Evolutionary conservation across 179 eudicot species (phyloP), one percentile per base, ranked within the genome.

Genomic region (Sideroxylon spinosum): DNA sequence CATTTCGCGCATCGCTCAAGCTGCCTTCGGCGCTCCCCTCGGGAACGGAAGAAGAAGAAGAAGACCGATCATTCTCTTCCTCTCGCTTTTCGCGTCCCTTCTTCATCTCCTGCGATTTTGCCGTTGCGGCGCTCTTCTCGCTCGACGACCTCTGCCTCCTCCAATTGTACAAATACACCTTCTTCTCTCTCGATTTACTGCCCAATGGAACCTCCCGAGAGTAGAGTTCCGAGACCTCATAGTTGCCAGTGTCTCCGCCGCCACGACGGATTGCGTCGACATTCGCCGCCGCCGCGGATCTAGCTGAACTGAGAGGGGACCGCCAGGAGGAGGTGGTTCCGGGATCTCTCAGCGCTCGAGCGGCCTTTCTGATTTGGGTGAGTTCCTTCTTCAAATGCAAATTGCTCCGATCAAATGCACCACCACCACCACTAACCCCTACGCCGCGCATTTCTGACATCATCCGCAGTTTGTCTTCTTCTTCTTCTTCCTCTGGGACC

Each of bases 241-340:
- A n/a, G 8, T 13, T 16, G 8, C 9, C 75, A 50, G 7, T 25
- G 44, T 52, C 20, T 46, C 53, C 73, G 2, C 73, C 56, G 69
- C 52, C 25, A 1, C 75, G 44, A 3, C 16, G 65, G 53, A 64
- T 77, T 57, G 60, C 68, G 76, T 74, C 75, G 77, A 71, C 70
- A 20, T n/a, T 57, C 7, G 80, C 63, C 32, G 44, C 20, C 7
- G 67, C 44, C 44, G 5, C 0, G 82, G 97, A 95, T 90, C 97
- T 89, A 76, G 91, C 82, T 23, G 93, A 88, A 75, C 79, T 88
- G 62, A 91, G 84, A 17, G 97, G 97, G 22, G 98, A 91, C 84
- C 91, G 88, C 97, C 97, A 90, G 19, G 98, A 82, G 11, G 99
- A 92, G 72, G 92, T 87, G 44, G 99, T 93, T 19, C 98, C 99